phyloP scores from a whole-genome alignment of 2,329 filamentous ascomycete genomes.

The Didymella keratinophila region DNA sequence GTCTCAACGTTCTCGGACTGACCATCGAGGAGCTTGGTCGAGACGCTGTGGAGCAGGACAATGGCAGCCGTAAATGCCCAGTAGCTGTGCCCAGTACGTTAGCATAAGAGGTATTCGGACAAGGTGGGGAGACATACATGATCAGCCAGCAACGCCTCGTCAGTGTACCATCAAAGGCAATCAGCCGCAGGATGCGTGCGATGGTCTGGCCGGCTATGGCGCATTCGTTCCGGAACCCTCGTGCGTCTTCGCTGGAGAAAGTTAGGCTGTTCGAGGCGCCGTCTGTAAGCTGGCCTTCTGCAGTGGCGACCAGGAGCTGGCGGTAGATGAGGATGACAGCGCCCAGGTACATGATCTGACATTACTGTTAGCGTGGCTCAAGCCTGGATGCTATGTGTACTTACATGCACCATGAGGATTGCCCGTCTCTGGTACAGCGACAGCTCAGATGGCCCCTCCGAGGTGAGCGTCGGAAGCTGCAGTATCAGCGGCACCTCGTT shows the following conservation, averaged over 20 bases:
- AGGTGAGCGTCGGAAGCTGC: slow-evolving; percentile 43
- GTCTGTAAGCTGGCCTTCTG: slow-evolving; percentile 41
- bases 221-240: slow-evolving; percentile 43
- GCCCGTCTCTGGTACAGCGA: slow-evolving; percentile 44
- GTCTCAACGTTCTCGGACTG: slow-evolving; percentile 38
- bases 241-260: slow-evolving; percentile 38
- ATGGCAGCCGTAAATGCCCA: slow-evolving; percentile 49
- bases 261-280: slow-evolving; percentile 34
- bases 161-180: slow-evolving; percentile 46
- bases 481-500: slow-evolving; percentile 41
- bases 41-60: slow-evolving; percentile 47
- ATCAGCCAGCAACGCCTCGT: slow-evolving; percentile 50
- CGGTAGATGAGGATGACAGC: slow-evolving; percentile 49
- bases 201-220: slow-evolving; percentile 48
- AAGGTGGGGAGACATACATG: slow-evolving; percentile 37
- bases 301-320: slow-evolving; percentile 44
- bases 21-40: slow-evolving; percentile 46
- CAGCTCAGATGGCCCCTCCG: slow-evolving; percentile 33
- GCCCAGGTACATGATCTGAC: slow-evolving; percentile 50
- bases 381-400: slow-evolving; percentile 3
- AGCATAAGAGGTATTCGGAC: not conserved
- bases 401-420: slow-evolving; percentile 50
- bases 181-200: slow-evolving; percentile 44
- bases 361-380: not conserved
- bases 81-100: slow-evolving; percentile 33